phyloP scores from a whole-genome alignment of 1,284 basidiomycete species.

The Apiotrichum veenhuisii region DNA sequence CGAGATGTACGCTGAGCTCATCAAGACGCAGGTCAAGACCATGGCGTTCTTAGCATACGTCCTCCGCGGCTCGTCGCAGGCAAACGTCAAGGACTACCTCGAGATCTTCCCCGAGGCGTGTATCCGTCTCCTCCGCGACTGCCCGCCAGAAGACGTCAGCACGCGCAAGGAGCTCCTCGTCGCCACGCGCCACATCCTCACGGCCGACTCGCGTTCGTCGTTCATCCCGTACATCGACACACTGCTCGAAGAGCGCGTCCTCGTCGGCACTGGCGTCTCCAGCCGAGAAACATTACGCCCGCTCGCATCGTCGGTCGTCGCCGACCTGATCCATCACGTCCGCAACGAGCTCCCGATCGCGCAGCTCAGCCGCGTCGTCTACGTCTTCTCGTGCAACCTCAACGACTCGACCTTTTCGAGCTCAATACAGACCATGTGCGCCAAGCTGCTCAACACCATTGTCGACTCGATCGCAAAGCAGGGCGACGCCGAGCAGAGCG shows the following conservation, averaged over 20 bases:
- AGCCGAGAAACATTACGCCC: constrained; percentile 80
- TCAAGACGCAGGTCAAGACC: constrained; percentile 92
- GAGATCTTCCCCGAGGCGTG: constrained; percentile 77
- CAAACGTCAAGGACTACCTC: constrained; percentile 72
- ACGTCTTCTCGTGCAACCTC: constrained; percentile 80
- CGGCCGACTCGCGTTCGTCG: constrained; percentile 72
- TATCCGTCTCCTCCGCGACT: constrained; percentile 86
- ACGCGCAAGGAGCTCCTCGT: constrained; percentile 89
- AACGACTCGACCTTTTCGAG: constrained; percentile 82
- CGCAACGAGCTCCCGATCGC: constrained; percentile 73
- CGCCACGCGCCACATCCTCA: constrained; percentile 86
- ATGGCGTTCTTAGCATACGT: constrained; percentile 92
- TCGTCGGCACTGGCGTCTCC: constrained; percentile 74
- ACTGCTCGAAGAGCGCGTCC: constrained; percentile 84
- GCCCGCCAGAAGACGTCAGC: constrained; percentile 79
- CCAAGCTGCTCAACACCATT: constrained; percentile 88
- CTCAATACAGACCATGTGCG: constrained; percentile 83
- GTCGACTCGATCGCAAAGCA: constrained; percentile 78
- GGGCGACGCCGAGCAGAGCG: constrained; percentile 64
- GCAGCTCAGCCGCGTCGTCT: constrained; percentile 77
- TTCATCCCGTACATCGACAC: constrained; percentile 85
- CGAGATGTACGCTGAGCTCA: constrained; percentile 78
- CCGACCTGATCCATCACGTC: constrained; percentile 90
- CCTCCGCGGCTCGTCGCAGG: constrained; percentile 63
- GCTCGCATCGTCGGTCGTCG: constrained; percentile 80